phyloP scores from a whole-genome alignment of 2,329 filamentous ascomycete genomes.

The Colletotrichum endophyticum region DNA sequence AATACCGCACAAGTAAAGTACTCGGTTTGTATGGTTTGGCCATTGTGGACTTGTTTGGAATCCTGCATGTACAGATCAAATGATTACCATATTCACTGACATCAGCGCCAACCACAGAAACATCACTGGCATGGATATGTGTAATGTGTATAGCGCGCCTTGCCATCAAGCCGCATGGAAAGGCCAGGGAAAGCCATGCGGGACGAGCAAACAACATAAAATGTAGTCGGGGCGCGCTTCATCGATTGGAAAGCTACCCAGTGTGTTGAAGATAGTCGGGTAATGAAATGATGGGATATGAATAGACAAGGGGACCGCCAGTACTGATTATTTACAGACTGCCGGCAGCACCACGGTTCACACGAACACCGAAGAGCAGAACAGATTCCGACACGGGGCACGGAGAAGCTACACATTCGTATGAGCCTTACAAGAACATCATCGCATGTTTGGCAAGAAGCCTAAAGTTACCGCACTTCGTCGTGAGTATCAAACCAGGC shows the following conservation, averaged over 20 bases:
- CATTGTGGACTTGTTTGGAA: background rate
- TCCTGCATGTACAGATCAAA: background rate
- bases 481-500: background rate
- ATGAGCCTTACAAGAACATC: background rate
- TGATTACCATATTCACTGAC: background rate
- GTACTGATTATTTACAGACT: background rate
- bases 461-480: background rate
- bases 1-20: background rate
- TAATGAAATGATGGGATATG: background rate
- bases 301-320: background rate
- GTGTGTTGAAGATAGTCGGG: background rate
- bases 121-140: background rate
- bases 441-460: background rate
- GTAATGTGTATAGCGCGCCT: background rate
- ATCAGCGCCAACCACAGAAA: background rate
- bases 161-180: background rate
- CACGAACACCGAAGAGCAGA: too few species aligned
- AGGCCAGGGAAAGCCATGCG: background rate
- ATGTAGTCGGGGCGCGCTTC: background rate
- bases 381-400: too few species aligned
- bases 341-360: background rate
- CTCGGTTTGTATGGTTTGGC: background rate
- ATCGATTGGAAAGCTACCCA: background rate
- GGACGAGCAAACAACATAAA: background rate
- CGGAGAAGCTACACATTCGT: too few species aligned